Evolutionary conservation across 139 green algal species (phyloP).

Genomic region (Tetraselmis chui): DNA sequence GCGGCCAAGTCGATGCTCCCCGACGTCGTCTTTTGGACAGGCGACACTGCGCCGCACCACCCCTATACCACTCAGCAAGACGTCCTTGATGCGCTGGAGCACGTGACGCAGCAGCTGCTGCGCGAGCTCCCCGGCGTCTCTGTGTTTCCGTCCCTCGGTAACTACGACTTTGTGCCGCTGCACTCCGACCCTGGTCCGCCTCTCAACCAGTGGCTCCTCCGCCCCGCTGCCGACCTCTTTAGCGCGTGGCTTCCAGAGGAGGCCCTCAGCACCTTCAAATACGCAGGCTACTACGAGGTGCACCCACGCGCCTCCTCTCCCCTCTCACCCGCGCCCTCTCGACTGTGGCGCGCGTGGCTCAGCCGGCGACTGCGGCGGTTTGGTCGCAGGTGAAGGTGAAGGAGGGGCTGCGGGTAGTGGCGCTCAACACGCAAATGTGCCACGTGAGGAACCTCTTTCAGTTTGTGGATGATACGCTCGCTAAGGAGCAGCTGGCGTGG

Average conservation of each 20-base stretch:
- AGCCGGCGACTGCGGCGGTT: too few relatives aligned
- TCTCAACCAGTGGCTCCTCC: not conserved
- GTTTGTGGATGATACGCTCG: not conserved
- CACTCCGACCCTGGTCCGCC: not conserved
- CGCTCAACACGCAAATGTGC: constrained; percentile 12
- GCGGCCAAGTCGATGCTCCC: not conserved
- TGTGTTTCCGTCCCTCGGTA: not conserved
- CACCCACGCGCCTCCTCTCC: not conserved
- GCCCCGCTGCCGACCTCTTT: not conserved
- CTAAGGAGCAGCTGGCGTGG: constrained; percentile 10
- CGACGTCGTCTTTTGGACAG: constrained; percentile 10
- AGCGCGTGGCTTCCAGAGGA: not conserved
- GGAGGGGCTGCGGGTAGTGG: constrained; percentile 1
- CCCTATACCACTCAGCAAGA: not conserved
- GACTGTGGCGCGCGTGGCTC: too few relatives aligned
- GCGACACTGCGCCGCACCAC: constrained; percentile 9
- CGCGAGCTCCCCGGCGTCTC: not conserved
- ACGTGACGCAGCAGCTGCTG: not conserved
- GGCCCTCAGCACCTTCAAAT: not conserved
- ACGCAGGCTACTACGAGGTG: constrained; percentile 1
- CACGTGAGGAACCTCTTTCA: constrained; percentile 6
- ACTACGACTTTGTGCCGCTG: constrained; percentile 4
- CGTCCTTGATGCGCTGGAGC: not conserved
- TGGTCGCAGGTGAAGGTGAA: not conserved
- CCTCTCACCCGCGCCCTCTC: not conserved